A percentile compares a stretch with the other conserved stretches of the same genome.
phyloP scores from a whole-genome alignment of 371 early-diverging fungal species.

The Lichtheimia ornata region DNA sequence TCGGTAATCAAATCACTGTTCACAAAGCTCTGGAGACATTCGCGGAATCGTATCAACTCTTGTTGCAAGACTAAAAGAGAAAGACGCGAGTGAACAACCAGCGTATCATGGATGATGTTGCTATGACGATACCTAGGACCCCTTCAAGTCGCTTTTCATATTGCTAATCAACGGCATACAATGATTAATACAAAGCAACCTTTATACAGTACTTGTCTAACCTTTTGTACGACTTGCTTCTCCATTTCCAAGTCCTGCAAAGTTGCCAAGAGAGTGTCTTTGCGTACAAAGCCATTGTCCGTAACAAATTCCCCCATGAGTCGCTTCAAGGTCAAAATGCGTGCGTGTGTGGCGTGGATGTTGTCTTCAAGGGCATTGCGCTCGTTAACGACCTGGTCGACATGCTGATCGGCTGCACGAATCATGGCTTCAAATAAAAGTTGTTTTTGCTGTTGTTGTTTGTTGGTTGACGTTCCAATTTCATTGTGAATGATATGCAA shows the following conservation, averaged over 20 bases:
- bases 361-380: slow-evolving; percentile 8
- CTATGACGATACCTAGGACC: slow-evolving; percentile 16
- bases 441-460: slow-evolving; percentile 12
- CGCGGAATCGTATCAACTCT: slow-evolving; percentile 4
- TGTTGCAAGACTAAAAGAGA: slow-evolving; percentile 11
- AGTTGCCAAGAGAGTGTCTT: background rate
- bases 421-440: slow-evolving; percentile 15
- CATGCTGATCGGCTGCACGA: slow-evolving; percentile 17
- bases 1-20: slow-evolving; percentile 23
- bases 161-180: slow-evolving; percentile 12
- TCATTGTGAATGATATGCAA: slow-evolving; percentile 15
- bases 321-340: slow-evolving; percentile 12
- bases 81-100: background rate
- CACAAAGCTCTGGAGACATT: slow-evolving; percentile 27
- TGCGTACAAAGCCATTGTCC: slow-evolving; percentile 9
- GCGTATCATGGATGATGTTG: background rate
- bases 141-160: slow-evolving; percentile 20
- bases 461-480: slow-evolving; percentile 14
- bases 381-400: slow-evolving; percentile 10
- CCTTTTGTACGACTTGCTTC: slow-evolving; percentile 17
- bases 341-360: slow-evolving; percentile 7
- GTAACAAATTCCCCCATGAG: slow-evolving; percentile 24
- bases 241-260: slow-evolving; percentile 13
- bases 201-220: slow-evolving; percentile 1
- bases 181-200: background rate